Conservation (phyloP, 23 red algal genomes). For the Cyanidium caldarium region DNA sequence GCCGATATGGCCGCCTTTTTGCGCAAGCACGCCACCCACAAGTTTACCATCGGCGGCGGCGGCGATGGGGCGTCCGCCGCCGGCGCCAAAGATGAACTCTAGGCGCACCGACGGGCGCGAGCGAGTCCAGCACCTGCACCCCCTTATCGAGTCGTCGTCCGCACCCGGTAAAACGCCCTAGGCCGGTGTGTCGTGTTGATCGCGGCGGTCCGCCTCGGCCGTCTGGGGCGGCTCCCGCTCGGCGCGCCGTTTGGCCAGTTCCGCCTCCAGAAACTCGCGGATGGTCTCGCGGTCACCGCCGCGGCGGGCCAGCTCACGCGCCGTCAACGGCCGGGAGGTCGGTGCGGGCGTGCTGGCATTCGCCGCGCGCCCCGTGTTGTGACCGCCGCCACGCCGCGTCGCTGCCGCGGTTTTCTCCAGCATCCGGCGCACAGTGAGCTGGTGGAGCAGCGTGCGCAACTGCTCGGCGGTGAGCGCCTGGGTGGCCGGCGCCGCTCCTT, state of each 20-base stretch:
- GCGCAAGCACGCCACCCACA: constrained; percentile 60
- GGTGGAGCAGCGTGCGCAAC: background rate
- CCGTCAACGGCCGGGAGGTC: background rate
- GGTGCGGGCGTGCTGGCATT: background rate
- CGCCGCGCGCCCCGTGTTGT: background rate
- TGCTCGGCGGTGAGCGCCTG: background rate
- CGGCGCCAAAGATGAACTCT: too few species aligned
- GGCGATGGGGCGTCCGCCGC: too few species aligned
- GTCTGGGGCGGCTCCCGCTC: background rate
- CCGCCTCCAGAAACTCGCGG: background rate
- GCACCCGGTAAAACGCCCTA: background rate
- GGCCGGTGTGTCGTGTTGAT: background rate
- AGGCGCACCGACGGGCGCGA: too few species aligned
- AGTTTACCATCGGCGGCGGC: constrained; percentile 39
- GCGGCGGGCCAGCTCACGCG: background rate
- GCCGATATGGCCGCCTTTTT: constrained; percentile 79
- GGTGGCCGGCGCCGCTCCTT: background rate
- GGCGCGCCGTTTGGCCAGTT: background rate
- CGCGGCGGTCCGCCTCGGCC: background rate
- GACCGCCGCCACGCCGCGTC: too few species aligned
- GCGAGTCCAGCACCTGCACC: too few species aligned
- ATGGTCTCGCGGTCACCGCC: background rate
- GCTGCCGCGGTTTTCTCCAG: background rate
- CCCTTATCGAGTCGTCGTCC: background rate
- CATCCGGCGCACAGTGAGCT: background rate